Evolutionary conservation across 202 grass and related monocot genomes (phyloP), one percentile per base, ranked within the genome.

Genomic region (Musa balbisiana): DNA sequence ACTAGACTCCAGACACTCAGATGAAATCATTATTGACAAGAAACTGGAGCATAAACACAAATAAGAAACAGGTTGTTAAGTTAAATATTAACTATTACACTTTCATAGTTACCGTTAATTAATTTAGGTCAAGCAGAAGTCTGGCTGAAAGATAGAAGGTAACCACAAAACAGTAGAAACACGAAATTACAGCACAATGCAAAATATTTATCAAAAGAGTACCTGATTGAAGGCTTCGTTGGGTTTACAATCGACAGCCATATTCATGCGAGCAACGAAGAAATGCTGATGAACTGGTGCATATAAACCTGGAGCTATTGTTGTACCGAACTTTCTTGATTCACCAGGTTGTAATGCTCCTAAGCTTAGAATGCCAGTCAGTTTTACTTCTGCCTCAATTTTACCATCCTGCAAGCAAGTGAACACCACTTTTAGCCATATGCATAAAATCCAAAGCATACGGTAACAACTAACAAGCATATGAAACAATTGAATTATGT

Each of bases 281-380:
- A 99, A 99, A 92, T 95, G 96, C 73, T 95, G 96, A 79, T 99
- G 96, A 82, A 99, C 96, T 33, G 96, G 96, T 88, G 96, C 96
- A 87, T 99, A 99, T 80, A 99, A 69, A 84, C 87, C 89, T 73
- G 96, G 96, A 71, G 96, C 91, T 87, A 99, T 99, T 21, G 91
- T 99, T 54, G 96, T 99, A 71, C 96, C 96, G 77, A 90, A 99
- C 92, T 95, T 99, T 68, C 91, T 89, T 72, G 85, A 85, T 84
- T 95, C 91, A 54, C 96, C 96, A 55, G 96, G 96, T 89, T 90
- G 89, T 68, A 99, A 76, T 78, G 96, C 91, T 85, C 96, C 96
- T 84, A 99, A 84, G 58, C 96, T 99, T n/a, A 99, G 91, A 85
- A 99, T 99, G 77, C 96, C 96, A 64, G 96, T 99, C 63, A 99